These are phyloP conservation scores for Puccinia hordei DNA, from an alignment of 1,284 basidiomycete genomes.

Conservation along the genomic window DNA sequence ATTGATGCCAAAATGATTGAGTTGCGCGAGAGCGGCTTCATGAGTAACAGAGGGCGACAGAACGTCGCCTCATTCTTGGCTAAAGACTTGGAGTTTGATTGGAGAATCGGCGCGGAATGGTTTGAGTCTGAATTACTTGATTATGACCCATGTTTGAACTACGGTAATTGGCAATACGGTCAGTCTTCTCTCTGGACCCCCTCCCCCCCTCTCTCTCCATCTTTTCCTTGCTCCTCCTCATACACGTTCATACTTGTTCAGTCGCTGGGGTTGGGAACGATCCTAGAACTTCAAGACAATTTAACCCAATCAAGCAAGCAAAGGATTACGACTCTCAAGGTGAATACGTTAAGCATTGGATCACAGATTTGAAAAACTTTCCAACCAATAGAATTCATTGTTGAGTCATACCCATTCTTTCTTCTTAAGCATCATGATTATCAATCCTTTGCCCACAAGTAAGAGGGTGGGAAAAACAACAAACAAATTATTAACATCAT, in stretches of 20 bases:
- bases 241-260: background rate
- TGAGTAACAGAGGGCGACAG: constrained; percentile 65
- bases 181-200: constrained; percentile 52
- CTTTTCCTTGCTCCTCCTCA: background rate
- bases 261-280: constrained; percentile 66
- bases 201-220: background rate
- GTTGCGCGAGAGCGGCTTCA: constrained; percentile 64
- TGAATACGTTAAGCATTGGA: constrained; percentile 64
- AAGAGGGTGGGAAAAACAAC: too few species aligned
- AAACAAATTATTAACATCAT: too few species aligned
- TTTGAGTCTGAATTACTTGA: constrained; percentile 64
- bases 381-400: constrained; percentile 57
- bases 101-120: constrained; percentile 66
- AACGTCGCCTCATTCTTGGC: constrained; percentile 66
- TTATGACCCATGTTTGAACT: constrained; percentile 60
- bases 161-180: constrained; percentile 62
- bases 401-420: constrained; percentile 52
- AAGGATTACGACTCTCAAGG: constrained; percentile 64
- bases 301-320: constrained; percentile 66
- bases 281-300: constrained; percentile 64
- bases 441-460: background rate
- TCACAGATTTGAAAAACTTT: constrained; percentile 62
- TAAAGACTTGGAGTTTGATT: constrained; percentile 64
- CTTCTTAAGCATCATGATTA: background rate
- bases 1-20: constrained; percentile 66